Evolutionary conservation across 2,329 filamentous ascomycete species (phyloP), one percentile per base, ranked within the genome.

Genomic region (Pestalotiopsis sp.): DNA sequence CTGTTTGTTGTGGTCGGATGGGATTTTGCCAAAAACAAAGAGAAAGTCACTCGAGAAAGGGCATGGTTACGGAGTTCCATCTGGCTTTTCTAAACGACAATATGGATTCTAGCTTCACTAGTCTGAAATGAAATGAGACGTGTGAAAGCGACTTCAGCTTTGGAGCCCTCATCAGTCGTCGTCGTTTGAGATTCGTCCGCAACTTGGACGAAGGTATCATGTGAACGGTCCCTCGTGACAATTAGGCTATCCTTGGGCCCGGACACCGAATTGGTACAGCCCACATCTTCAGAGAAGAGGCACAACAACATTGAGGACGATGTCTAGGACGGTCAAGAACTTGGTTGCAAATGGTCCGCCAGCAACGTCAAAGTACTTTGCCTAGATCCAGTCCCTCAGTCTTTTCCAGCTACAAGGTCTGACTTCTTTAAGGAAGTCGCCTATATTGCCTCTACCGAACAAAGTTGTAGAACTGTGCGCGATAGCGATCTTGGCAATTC

Each of bases 51-150:
- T 66, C 38, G 41, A 70, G 59, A 49, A 68, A 68, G 68, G 68
- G 68, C 68, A 70, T 70, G 68, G 68, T 68, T 68, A 68, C 61
- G 68, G 68, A 70, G 68, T 70, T 70, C 68, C 66, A 60, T 64
- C 66, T 70, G 68, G 68, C 66, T 69, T 70, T 62, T 66, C 45
- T 66, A 65, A 60, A 66, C 60, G 63, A 68, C 65, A 65, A 52
- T 56, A 68, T 68, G 68, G 63, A 66, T 68, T 70, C 57, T 70
- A 70, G 68, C 66, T 68, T 68, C 66, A 70, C 68, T 68, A 61
- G 66, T 67, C 66, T 63, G 66, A 63, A 63, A 67, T 63, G 59
- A 67, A 66, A 57, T 38, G 36, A 67, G 66, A 67, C 66, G 39
- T 63, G 66, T 67, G 66, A 63, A 67, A 36, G 66, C 66, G 41